phyloP scores from a whole-genome alignment of 257 asterid species.

The Verbena officinalis region DNA sequence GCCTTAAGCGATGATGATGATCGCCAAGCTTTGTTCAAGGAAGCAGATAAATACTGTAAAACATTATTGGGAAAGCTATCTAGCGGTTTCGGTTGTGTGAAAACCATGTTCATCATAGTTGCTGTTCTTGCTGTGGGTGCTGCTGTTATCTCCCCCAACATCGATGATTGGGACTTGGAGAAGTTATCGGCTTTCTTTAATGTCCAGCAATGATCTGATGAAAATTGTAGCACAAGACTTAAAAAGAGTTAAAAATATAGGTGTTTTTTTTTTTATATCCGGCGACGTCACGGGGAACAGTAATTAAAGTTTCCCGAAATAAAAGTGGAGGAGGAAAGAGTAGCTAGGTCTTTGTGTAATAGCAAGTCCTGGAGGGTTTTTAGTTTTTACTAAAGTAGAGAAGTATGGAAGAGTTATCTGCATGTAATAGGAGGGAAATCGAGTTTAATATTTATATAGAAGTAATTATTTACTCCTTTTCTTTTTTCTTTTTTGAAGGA shows the following conservation, averaged over 20 bases:
- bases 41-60: constrained; percentile 72
- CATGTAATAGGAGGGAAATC: constrained; percentile 23
- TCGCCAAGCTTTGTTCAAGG: constrained; percentile 45
- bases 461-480: constrained; percentile 11
- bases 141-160: constrained; percentile 43
- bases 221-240: not conserved
- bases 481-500: not conserved
- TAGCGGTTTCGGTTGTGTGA: constrained; percentile 54
- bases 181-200: constrained; percentile 35
- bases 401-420: constrained; percentile 4
- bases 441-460: constrained; percentile 4
- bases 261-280: constrained; percentile 16
- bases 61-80: constrained; percentile 50
- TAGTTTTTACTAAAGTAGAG: constrained; percentile 24
- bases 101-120: constrained; percentile 37
- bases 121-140: constrained; percentile 57
- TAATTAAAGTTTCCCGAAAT: constrained; percentile 28
- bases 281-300: constrained; percentile 11
- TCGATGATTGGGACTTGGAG: constrained; percentile 27
- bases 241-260: constrained; percentile 15
- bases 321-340: constrained; percentile 34
- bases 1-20: constrained; percentile 57
- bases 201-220: constrained; percentile 28
- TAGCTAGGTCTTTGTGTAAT: constrained; percentile 35
- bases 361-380: constrained; percentile 29